Base-by-base conservation (phyloP, 257 asterid species). In the Mitragyna speciosa region DNA sequence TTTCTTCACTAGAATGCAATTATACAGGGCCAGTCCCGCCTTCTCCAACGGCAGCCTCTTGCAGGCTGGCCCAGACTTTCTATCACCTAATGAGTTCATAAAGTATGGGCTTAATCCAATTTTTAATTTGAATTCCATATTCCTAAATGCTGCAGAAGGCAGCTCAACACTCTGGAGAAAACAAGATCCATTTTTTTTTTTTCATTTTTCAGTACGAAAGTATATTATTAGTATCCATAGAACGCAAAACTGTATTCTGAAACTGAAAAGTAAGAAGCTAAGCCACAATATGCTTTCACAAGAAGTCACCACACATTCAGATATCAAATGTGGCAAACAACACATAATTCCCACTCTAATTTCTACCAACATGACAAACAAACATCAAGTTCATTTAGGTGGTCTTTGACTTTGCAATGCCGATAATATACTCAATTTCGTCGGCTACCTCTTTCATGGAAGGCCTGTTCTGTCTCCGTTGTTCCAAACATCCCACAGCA, bases 361-460 rank as follows among this genome's bases (percentile, higher is more conserved):
- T 20, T 31, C 68, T 73, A 15, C 64, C 26, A 7, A 24, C n/a
- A 49, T 20, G 5, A 63, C 26, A 0, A 63, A 12, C 36, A 4
- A 2, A 12, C 31, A 63, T 63, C 33, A 7, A 8, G 8, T 20
- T 20, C n/a, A 15, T 15, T 54, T 28, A 7, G n/a, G 45, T 45
- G 9, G 67, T 69, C 81, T 90, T 84, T 4, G 94, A 88, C 39
- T 86, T 80, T 14, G 89, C 83, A 43, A 93, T 83, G 69, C 92
- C 89, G 69, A 92, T 90, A n/a, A 95, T 90, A 77, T 92, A 92
- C 73, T 88, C 93, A 16, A 95, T 90, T 89, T 95, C 99, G 85
- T 91, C 97, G 0, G 89, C 84, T 58, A 95, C 98, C 82, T 95
- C 99, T 82, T 93, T 95, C 99, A 95, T 95, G 30, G 99, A 92